phyloP scores from a whole-genome alignment of 495 filamentous ascomycete genomes.

The Penicillium salamii region DNA sequence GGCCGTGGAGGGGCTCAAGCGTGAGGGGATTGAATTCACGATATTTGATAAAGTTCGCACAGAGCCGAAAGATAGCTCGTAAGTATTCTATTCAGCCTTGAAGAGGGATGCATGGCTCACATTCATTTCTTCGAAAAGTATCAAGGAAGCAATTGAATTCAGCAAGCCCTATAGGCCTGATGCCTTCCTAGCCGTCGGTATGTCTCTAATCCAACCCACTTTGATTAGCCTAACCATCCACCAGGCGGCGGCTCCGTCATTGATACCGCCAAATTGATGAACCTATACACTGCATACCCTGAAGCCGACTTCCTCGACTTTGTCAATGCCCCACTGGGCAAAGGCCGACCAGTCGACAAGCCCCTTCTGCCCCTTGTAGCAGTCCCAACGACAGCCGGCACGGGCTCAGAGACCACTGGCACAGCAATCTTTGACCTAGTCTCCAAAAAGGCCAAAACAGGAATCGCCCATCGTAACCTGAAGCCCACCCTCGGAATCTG shows the following conservation, averaged over 20 bases:
- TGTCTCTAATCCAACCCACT: slow-evolving; percentile 2
- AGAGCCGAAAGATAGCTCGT: slow-evolving; percentile 94
- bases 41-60: slow-evolving; percentile 75
- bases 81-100: slow-evolving; percentile 27
- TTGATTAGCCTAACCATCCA: not conserved
- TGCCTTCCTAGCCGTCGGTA: slow-evolving; percentile 88
- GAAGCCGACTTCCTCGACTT: slow-evolving; percentile 94
- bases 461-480: slow-evolving; percentile 89
- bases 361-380: slow-evolving; percentile 83
- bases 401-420: slow-evolving; percentile 92
- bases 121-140: slow-evolving; percentile 38
- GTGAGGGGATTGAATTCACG: slow-evolving; percentile 74
- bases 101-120: not conserved
- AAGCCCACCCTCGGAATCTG: slow-evolving; percentile 96
- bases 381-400: slow-evolving; percentile 93
- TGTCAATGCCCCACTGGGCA: slow-evolving; percentile 92
- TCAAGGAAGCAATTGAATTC: slow-evolving; percentile 85
- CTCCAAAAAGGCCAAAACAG: slow-evolving; percentile 84
- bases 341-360: slow-evolving; percentile 76
- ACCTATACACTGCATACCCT: slow-evolving; percentile 85
- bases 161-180: slow-evolving; percentile 75
- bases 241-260: slow-evolving; percentile 73
- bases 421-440: slow-evolving; percentile 98
- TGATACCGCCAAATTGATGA: slow-evolving; percentile 98
- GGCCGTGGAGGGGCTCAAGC: slow-evolving; percentile 70